Percentiles rank a stretch among this genome's conserved stretches.
These are phyloP conservation scores for Beauveria pseudobassiana DNA, from an alignment of 2,329 filamentous ascomycete genomes.

Conservation along the genomic window DNA sequence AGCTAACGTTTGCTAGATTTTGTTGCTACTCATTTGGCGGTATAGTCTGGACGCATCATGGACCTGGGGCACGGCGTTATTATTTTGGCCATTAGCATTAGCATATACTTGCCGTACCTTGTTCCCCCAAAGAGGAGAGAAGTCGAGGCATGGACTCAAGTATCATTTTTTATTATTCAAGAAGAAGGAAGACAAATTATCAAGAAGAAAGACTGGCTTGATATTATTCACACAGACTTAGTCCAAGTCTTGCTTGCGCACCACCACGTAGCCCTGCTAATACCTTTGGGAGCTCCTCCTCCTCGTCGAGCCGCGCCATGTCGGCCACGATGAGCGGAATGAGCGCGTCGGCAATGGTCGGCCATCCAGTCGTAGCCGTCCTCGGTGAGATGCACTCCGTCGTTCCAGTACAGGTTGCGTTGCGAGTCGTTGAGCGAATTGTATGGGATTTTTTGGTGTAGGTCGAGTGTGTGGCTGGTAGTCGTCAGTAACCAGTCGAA, in stretches of 20 bases:
- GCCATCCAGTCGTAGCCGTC: conserved; percentile 58
- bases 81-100: conserved; percentile 1
- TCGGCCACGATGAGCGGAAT: conserved; percentile 33
- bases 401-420: conserved; percentile 48
- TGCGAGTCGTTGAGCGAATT: conserved; percentile 38
- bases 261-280: conserved; percentile 49
- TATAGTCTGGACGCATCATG: conserved; percentile 17
- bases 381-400: conserved; percentile 50
- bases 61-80: background rate
- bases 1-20: conserved; percentile 34
- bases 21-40: conserved; percentile 45
- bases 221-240: conserved; percentile 20
- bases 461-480: conserved; percentile 42
- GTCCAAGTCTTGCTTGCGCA: conserved; percentile 44
- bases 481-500: background rate
- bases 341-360: conserved; percentile 44
- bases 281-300: conserved; percentile 36
- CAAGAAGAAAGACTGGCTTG: background rate
- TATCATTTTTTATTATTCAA: background rate
- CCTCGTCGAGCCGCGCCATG: conserved; percentile 33
- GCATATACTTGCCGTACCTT: background rate
- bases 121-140: background rate
- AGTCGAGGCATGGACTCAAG: background rate
- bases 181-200: background rate
- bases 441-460: conserved; percentile 47